Conservation (phyloP, 441 rosid genomes). For the Iberis amara region DNA sequence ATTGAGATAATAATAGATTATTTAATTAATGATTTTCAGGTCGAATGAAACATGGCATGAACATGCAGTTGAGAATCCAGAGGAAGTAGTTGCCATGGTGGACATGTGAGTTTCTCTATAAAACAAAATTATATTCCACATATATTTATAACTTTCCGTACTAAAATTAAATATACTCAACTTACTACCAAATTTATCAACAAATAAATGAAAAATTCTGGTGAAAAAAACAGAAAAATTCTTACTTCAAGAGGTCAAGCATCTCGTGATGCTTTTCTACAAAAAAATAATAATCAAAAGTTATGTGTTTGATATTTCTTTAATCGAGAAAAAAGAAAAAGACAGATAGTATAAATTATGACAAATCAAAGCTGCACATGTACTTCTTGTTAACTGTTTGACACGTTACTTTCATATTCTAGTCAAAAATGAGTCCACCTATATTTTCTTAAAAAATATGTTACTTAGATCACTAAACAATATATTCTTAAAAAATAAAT, state of each 20-base stretch:
- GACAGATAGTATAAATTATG: conserved; percentile 20
- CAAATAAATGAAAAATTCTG: too few species aligned
- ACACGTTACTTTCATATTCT: conserved; percentile 20
- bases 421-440: conserved; percentile 24
- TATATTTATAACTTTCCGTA: background rate
- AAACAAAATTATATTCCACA: conserved; percentile 16
- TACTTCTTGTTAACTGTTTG: conserved; percentile 24
- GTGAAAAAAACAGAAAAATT: too few species aligned
- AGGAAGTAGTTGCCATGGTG: conserved; percentile 37
- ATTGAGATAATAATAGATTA: too few species aligned
- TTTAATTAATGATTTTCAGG: conserved; percentile 23
- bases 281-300: too few species aligned
- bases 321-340: background rate
- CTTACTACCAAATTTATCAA: too few species aligned
- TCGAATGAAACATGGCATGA: conserved; percentile 40
- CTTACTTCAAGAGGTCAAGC: too few species aligned
- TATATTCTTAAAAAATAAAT: too few species aligned
- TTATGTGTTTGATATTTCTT: too few species aligned
- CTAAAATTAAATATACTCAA: background rate
- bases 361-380: conserved; percentile 22
- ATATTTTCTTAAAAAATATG: too few species aligned
- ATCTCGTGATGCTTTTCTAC: conserved; percentile 21
- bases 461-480: too few species aligned
- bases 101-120: conserved; percentile 37
- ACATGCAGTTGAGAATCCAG: conserved; percentile 36